A percentile compares a stretch with the other conserved stretches of the same genome.
Conservation (phyloP, 1,284 basidiomycete genomes). For the Volvariella volvacea region DNA sequence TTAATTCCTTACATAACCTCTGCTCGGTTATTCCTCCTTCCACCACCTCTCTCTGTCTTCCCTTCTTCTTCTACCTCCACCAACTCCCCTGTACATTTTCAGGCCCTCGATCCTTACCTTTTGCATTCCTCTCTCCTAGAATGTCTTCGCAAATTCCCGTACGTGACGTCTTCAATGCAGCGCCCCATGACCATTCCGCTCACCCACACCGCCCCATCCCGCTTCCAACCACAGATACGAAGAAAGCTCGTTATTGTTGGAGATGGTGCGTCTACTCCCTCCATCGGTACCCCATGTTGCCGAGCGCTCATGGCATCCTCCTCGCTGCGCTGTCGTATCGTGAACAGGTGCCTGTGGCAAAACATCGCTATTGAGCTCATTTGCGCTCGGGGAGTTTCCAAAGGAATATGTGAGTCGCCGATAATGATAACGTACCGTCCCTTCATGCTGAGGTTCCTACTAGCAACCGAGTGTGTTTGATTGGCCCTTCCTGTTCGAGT, state of each 20-base stretch:
- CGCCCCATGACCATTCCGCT: no score
- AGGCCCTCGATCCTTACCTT: conserved; percentile 10
- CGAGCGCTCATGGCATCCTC: not conserved
- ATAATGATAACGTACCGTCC: conserved; percentile 10
- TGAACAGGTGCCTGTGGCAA: conserved; percentile 74
- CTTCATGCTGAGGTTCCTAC: conserved; percentile 9
- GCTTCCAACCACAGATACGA: conserved; percentile 51
- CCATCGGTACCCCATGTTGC: conserved; percentile 4
- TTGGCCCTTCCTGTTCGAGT: conserved; percentile 7
- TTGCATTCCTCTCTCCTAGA: conserved; percentile 8
- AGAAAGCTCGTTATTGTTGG: conserved; percentile 92
- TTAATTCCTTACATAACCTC: no score
- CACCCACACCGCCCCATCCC: conserved; percentile 1
- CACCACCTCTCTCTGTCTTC: conserved; percentile 11
- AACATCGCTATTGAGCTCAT: conserved; percentile 81
- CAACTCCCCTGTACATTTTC: conserved; percentile 12
- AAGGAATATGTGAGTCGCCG: conserved; percentile 80
- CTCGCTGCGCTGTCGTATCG: not conserved
- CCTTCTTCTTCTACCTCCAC: conserved; percentile 10
- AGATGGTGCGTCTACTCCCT: conserved; percentile 59
- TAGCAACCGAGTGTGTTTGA: conserved; percentile 52
- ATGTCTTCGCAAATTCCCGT: conserved; percentile 48
- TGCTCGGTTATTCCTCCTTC: conserved; percentile 10
- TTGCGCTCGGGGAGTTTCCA: conserved; percentile 95
- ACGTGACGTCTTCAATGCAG: conserved; percentile 19